Evolutionary conservation across 2,329 filamentous ascomycete species (phyloP).

Genomic region (Colletotrichum eremochloae): DNA sequence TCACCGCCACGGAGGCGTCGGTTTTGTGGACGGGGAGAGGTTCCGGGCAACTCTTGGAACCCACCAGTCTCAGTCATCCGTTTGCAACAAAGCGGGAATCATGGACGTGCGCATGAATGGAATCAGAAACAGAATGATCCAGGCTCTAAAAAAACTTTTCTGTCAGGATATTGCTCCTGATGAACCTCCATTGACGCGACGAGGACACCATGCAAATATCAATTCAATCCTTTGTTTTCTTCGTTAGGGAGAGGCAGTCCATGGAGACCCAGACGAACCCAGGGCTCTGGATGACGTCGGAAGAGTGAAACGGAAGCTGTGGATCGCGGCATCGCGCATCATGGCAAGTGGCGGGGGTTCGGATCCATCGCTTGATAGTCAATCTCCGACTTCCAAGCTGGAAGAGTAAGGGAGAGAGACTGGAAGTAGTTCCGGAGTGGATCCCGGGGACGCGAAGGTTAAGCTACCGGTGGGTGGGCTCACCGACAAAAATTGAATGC

Average conservation of each 20-base stretch:
- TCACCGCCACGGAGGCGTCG: constrained; percentile 40
- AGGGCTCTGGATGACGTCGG: constrained; percentile 40
- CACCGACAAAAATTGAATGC: constrained; percentile 36
- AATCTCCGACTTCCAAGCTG: constrained; percentile 41
- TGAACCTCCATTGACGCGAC: constrained; percentile 18
- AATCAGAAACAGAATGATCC: constrained; percentile 31
- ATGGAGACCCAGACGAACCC: constrained; percentile 23
- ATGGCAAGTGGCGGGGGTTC: constrained; percentile 32
- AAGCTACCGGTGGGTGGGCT: constrained; percentile 30
- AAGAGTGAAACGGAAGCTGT: constrained; percentile 39
- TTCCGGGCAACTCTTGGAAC: constrained; percentile 33
- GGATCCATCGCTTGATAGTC: constrained; percentile 40
- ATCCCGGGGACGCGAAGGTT: constrained; percentile 38
- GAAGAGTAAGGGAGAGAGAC: constrained; percentile 29
- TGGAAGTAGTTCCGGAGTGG: constrained; percentile 37
- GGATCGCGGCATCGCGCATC: constrained; percentile 39
- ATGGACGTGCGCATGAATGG: constrained; percentile 37
- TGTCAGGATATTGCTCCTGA: constrained; percentile 25
- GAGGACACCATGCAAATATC: constrained; percentile 14
- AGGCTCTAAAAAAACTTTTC: constrained; percentile 16
- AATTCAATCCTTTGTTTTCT: neutral
- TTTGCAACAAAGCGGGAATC: constrained; percentile 39
- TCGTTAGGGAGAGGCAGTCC: neutral
- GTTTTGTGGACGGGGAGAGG: constrained; percentile 38
- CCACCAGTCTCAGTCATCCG: constrained; percentile 36